Evolutionary conservation across 768 basidiomycete genomes (phyloP).

Genomic region (Xanthoconium stramineum): DNA sequence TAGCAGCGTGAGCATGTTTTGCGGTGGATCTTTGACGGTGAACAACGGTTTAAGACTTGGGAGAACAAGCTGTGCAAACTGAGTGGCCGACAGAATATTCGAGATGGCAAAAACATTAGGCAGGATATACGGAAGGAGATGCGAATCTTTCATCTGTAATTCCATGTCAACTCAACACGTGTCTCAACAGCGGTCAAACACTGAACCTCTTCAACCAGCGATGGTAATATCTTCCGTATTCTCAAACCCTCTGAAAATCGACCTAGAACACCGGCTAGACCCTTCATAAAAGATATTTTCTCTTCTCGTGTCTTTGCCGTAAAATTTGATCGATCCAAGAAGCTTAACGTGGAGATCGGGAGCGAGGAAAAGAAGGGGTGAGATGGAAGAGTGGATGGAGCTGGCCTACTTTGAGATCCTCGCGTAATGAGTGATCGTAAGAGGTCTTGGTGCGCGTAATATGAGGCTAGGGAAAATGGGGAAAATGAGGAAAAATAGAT

Average conservation of each 20-base stretch:
- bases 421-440: slow-evolving; percentile 80
- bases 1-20: slow-evolving; percentile 92
- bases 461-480: slow-evolving; percentile 7
- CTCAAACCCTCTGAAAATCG: slow-evolving; percentile 86
- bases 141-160: slow-evolving; percentile 85
- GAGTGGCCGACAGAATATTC: slow-evolving; percentile 65
- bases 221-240: slow-evolving; percentile 86
- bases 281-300: slow-evolving; percentile 95
- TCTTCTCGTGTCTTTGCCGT: slow-evolving; percentile 92
- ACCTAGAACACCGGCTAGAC: slow-evolving; percentile 73
- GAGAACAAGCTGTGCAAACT: slow-evolving; percentile 79
- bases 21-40: slow-evolving; percentile 88
- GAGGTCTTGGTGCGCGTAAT: slow-evolving; percentile 49
- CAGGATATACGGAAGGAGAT: slow-evolving; percentile 90
- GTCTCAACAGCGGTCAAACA: neutral
- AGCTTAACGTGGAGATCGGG: slow-evolving; percentile 93
- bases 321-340: slow-evolving; percentile 93
- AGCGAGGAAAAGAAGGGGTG: slow-evolving; percentile 93
- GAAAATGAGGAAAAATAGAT: slow-evolving; percentile 7
- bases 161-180: slow-evolving; percentile 5
- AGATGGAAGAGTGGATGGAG: slow-evolving; percentile 74
- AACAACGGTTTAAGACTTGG: slow-evolving; percentile 91
- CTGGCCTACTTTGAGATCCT: slow-evolving; percentile 67
- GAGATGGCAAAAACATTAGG: slow-evolving; percentile 95
- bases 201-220: slow-evolving; percentile 88